Evolutionary conservation across 495 filamentous ascomycete species (phyloP), one percentile per base, ranked within the genome.

Genomic region (Daldinia decipiens): DNA sequence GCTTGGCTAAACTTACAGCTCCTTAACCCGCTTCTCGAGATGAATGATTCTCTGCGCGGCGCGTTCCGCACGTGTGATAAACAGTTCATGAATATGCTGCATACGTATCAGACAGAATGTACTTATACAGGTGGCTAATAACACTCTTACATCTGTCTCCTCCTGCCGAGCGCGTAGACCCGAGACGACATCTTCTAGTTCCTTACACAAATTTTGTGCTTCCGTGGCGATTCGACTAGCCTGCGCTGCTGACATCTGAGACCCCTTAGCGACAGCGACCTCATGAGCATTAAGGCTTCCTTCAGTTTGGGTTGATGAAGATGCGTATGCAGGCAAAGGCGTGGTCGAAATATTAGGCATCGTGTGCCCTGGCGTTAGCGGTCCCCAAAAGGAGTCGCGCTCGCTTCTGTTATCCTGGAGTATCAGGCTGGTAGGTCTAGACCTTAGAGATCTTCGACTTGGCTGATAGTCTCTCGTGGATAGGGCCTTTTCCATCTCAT

Each of bases 21-120:
- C 81, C 47, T 70, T 59, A 13, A 87, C 67, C 12, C 82, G 77
- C 27, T 79, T 79, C 59, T 88, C 84, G 19, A 88, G 79, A 27
- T 81, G 71, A 24, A 86, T 72, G 50, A 88, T 86, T 19, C 82
- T 80, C 62, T 82, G 78, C 21, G 86, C 85, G 32, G 85, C 84
- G 8, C 81, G 80, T 66, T 87, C 85, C 38, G 80, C 80, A 19
- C 85, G 77, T 27, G 80, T 79, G 53, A 87, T 77, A 3, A 87
- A 77, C 39, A 88, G 67, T 11, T 77, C 77, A 57, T 87, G 85
- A 57, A 88, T 82, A 66, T 88, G 84, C 84, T 87, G 62, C 21
- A 56, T 43, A 15, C 27, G 24, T 13, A 29, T 65, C 59, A 70
- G 72, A 52, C 51, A 21, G 27, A 9, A 27, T 24, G 31, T 32